These are phyloP conservation scores for Fusarium mangiferae DNA, from an alignment of 2,329 filamentous ascomycete species.

Conservation along the genomic window DNA sequence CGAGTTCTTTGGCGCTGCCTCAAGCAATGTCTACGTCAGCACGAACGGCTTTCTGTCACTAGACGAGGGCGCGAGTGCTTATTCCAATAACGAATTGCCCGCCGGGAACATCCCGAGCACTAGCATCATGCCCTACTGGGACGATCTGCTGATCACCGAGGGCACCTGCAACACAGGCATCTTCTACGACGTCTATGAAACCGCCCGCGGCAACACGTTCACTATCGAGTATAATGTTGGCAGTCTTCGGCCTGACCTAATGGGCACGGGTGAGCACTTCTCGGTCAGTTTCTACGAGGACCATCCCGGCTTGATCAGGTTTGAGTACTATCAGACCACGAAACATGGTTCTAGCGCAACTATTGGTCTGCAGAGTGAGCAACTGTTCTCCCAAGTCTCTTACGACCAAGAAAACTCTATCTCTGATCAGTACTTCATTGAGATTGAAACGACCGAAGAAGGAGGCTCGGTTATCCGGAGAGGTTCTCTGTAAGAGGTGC, in stretches of 20 bases:
- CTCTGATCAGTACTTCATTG: neutral
- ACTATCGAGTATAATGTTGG: neutral
- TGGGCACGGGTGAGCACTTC: neutral
- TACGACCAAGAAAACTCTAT: neutral
- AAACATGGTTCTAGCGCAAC: neutral
- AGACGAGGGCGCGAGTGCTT: fast-evolving
- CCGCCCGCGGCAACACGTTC: neutral
- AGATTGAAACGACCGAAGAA: too few relatives aligned
- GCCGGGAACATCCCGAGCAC: fast-evolving
- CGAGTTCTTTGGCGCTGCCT: fast-evolving
- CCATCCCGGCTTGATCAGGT: neutral
- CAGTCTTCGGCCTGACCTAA: too few relatives aligned
- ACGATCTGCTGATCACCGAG: neutral
- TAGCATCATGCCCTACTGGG: neutral
- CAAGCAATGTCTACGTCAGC: neutral
- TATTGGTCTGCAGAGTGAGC: neutral
- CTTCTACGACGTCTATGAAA: neutral
- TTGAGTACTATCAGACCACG: neutral
- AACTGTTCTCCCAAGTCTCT: neutral
- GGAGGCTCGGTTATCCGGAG: too few relatives aligned
- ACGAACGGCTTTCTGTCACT: neutral
- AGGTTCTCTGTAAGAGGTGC: too few relatives aligned
- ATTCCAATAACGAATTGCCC: fast-evolving
- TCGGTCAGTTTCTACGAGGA: neutral
- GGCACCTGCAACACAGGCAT: neutral